Conservation (phyloP, 2,329 filamentous ascomycete species). For the Trichophyton schoenleinii region DNA sequence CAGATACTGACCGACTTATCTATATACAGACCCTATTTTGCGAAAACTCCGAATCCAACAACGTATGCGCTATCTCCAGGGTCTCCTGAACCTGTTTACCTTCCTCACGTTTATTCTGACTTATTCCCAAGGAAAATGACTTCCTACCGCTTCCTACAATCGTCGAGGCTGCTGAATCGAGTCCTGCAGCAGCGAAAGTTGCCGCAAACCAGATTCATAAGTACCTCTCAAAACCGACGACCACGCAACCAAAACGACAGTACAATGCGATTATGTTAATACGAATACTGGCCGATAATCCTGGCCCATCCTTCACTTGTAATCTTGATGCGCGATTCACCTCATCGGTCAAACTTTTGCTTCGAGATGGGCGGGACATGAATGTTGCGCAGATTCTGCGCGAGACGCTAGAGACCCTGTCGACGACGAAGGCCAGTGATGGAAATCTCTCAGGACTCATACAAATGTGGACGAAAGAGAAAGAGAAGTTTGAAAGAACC, state of each 20-base stretch:
- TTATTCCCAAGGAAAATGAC: constrained; percentile 57
- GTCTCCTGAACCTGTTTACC: not conserved
- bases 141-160: constrained; percentile 85
- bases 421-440: constrained; percentile 59
- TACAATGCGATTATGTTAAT: constrained; percentile 96
- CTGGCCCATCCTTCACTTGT: constrained; percentile 77
- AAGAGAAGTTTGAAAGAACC: constrained; percentile 47
- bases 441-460: constrained; percentile 58
- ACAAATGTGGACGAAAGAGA: constrained; percentile 83
- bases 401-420: constrained; percentile 72
- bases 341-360: constrained; percentile 58
- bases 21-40: not conserved
- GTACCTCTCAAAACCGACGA: constrained; percentile 63
- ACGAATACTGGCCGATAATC: constrained; percentile 84
- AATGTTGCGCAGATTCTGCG: constrained; percentile 74
- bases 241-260: constrained; percentile 55
- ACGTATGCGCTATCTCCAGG: not conserved
- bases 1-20: not conserved
- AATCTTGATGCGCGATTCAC: constrained; percentile 80
- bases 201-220: constrained; percentile 71
- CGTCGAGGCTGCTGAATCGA: constrained; percentile 89
- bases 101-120: not conserved
- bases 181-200: constrained; percentile 68
- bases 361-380: constrained; percentile 57
- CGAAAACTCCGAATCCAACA: not conserved